A percentile compares a stretch with the other conserved stretches of the same genome.
Conservation (phyloP, 2,329 filamentous ascomycete genomes). For the Xylaria sp. region DNA sequence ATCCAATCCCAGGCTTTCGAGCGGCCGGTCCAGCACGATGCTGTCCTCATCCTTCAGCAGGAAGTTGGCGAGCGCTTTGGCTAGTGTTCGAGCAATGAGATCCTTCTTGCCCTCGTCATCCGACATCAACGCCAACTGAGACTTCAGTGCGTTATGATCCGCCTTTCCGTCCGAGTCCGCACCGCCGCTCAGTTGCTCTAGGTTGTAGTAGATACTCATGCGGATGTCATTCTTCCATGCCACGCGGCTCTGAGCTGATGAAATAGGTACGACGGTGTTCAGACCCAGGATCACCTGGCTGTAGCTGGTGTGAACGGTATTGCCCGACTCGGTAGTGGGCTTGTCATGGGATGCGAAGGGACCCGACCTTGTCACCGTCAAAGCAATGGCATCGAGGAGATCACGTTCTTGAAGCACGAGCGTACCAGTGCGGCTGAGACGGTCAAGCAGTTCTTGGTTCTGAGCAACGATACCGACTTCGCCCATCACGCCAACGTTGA, state of each 20-base stretch:
- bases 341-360: neutral
- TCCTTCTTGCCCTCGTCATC: neutral
- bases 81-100: neutral
- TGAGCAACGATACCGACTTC: neutral
- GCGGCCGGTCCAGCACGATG: neutral
- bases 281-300: neutral
- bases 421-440: neutral
- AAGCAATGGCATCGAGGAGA: neutral
- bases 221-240: neutral
- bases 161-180: neutral
- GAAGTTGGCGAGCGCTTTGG: slow-evolving; percentile 4
- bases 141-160: neutral
- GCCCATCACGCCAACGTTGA: slow-evolving; percentile 7
- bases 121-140: neutral
- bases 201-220: slow-evolving; percentile 4
- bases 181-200: neutral
- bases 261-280: neutral
- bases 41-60: slow-evolving; percentile 2
- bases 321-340: neutral
- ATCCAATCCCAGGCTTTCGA: slow-evolving; percentile 15
- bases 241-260: neutral
- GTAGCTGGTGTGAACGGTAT: neutral
- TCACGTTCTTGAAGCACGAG: neutral
- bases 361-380: neutral
- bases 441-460: neutral